Evolutionary conservation across 495 filamentous ascomycete genomes (phyloP).

Genomic region (Podospora bellae-mahoneyi): DNA sequence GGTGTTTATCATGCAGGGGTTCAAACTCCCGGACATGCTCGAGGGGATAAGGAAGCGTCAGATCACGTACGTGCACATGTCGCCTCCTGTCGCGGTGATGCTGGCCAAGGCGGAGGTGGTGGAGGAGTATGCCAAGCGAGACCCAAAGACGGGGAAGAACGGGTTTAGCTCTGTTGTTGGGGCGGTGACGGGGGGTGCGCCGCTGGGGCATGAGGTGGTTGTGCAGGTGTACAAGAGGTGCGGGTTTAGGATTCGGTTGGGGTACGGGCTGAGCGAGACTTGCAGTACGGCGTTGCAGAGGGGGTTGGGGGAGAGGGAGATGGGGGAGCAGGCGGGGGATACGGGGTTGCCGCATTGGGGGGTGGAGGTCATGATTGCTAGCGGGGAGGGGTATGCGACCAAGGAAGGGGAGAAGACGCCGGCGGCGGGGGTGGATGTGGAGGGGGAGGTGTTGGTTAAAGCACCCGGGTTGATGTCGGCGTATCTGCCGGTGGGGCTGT

Average conservation of each 20-base stretch:
- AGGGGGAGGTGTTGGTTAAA: slow-evolving; percentile 59
- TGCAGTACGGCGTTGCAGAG: slow-evolving; percentile 61
- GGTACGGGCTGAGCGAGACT: slow-evolving; percentile 69
- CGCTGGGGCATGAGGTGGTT: slow-evolving; percentile 60
- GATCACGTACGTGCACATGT: slow-evolving; percentile 60
- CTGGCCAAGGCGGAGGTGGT: slow-evolving; percentile 62
- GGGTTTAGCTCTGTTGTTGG: slow-evolving; percentile 25
- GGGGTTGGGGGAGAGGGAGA: slow-evolving; percentile 50
- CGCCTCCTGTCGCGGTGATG: slow-evolving; percentile 67
- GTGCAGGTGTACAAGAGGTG: slow-evolving; percentile 58
- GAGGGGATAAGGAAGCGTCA: slow-evolving; percentile 48
- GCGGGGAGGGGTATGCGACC: slow-evolving; percentile 28
- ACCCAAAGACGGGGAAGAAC: slow-evolving; percentile 34
- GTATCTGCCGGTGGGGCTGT: slow-evolving; percentile 38
- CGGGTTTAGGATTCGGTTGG: slow-evolving; percentile 65
- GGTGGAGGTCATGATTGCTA: slow-evolving; percentile 57
- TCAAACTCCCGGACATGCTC: slow-evolving; percentile 58
- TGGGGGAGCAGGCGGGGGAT: slow-evolving; percentile 57
- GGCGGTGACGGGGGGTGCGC: slow-evolving; percentile 56
- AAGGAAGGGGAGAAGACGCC: slow-evolving; percentile 31
- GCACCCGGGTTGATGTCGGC: slow-evolving; percentile 58
- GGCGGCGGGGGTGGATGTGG: slow-evolving; percentile 46
- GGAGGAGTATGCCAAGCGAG: slow-evolving; percentile 53
- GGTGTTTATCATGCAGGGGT: slow-evolving; percentile 57
- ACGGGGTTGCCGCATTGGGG: slow-evolving; percentile 53